A percentile compares a stretch with the other conserved stretches of the same genome.
Evolutionary conservation across 2,329 filamentous ascomycete genomes (phyloP).

Genomic region (Pezicula rhizophila): DNA sequence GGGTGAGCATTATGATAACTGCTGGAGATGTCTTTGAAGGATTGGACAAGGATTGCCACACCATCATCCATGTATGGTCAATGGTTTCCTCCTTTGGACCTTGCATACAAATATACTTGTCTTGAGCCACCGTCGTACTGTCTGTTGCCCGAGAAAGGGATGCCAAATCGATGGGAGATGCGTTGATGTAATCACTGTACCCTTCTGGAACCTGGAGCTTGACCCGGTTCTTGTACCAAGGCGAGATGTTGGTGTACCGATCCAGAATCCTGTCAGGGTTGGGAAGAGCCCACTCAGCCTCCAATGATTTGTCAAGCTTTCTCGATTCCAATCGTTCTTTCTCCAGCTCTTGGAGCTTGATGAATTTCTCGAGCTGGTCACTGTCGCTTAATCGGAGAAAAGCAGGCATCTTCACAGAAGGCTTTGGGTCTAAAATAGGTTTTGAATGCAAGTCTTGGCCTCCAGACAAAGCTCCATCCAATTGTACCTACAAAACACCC

Average conservation of each 20-base stretch:
- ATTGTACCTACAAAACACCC: no score
- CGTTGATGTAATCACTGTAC: constrained; percentile 75
- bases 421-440: neutral
- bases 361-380: constrained; percentile 52
- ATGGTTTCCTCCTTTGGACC: constrained; percentile 74
- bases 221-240: constrained; percentile 82
- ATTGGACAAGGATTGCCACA: constrained; percentile 61
- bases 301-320: constrained; percentile 28
- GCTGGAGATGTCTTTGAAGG: constrained; percentile 53
- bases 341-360: constrained; percentile 56
- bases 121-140: constrained; percentile 16
- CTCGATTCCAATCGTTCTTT: constrained; percentile 23
- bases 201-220: constrained; percentile 71
- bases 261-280: constrained; percentile 59
- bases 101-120: constrained; percentile 84
- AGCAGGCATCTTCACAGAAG: constrained; percentile 33
- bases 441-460: neutral
- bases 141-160: constrained; percentile 26
- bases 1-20: constrained; percentile 92
- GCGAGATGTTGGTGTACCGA: constrained; percentile 84
- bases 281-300: constrained; percentile 49
- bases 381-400: constrained; percentile 44
- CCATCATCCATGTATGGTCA: constrained; percentile 91
- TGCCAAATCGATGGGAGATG: constrained; percentile 53
- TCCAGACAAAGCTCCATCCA: constrained; percentile 8